These are phyloP conservation scores for Aspergillus sp. DNA, from an alignment of 2,329 filamentous ascomycete genomes.

Conservation along the genomic window DNA sequence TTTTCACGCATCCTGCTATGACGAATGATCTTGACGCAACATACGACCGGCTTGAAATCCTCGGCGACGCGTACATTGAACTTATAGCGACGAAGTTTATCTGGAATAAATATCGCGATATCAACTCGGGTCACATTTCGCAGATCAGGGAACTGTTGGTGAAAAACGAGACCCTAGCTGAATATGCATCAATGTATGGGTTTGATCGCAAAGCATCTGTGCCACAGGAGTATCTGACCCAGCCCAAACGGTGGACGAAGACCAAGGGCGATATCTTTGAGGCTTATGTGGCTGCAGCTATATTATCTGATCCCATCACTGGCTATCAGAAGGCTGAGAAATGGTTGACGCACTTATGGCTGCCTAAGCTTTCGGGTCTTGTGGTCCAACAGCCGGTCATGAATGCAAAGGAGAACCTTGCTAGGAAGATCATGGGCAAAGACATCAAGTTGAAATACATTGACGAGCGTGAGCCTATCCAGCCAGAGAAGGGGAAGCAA, in stretches of 20 bases:
- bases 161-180: conserved; percentile 73
- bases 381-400: conserved; percentile 25
- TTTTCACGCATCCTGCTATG: conserved; percentile 65
- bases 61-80: conserved; percentile 84
- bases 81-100: conserved; percentile 73
- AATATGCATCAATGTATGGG: conserved; percentile 67
- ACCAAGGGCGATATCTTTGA: conserved; percentile 86
- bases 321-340: conserved; percentile 61
- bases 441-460: conserved; percentile 61
- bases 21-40: conserved; percentile 30
- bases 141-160: conserved; percentile 76
- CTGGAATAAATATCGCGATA: conserved; percentile 64
- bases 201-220: conserved; percentile 64
- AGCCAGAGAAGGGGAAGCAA: conserved; percentile 35
- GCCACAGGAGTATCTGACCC: conserved; percentile 45
- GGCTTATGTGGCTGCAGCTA: conserved; percentile 77
- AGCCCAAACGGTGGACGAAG: conserved; percentile 62
- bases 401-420: conserved; percentile 54
- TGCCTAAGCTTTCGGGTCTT: conserved; percentile 53
- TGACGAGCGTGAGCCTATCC: conserved; percentile 37
- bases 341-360: conserved; percentile 78
- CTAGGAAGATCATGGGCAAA: conserved; percentile 52
- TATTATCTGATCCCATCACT: conserved; percentile 62
- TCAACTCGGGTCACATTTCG: conserved; percentile 66
- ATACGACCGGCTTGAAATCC: conserved; percentile 84